phyloP scores from a whole-genome alignment of 2,329 filamentous ascomycete species.

The Colletotrichum sansevieriae region DNA sequence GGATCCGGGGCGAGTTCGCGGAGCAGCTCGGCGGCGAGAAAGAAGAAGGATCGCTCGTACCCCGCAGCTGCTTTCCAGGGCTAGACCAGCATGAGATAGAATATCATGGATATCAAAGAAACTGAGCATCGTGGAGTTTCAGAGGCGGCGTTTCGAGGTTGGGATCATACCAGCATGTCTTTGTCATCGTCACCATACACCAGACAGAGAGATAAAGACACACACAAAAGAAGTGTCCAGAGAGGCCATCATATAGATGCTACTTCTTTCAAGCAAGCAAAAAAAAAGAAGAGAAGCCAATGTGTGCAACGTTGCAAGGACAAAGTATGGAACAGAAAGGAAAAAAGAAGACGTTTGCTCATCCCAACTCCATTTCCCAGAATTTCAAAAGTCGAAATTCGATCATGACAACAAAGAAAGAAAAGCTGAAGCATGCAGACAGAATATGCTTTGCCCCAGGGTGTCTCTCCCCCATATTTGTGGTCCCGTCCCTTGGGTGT shows the following conservation, averaged over 20 bases:
- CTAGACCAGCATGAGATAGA: background rate
- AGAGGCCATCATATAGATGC: conserved; percentile 26
- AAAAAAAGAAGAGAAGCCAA: conserved; percentile 27
- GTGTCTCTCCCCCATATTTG: background rate
- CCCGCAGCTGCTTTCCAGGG: conserved; percentile 69
- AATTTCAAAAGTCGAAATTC: background rate
- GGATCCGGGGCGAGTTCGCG: conserved; percentile 64
- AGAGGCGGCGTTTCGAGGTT: conserved; percentile 1
- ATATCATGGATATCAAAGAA: background rate
- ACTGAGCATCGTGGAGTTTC: background rate
- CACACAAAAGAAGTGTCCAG: conserved; percentile 18
- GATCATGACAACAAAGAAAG: background rate
- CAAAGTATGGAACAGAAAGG: conserved; percentile 11
- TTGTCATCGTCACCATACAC: conserved; percentile 23
- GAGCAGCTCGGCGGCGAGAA: conserved; percentile 66
- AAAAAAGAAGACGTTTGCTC: conserved; percentile 13
- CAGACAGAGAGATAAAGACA: background rate
- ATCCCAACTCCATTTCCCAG: conserved; percentile 23
- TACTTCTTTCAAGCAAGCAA: conserved; percentile 21
- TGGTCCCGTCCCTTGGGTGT: background rate
- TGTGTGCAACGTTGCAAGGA: conserved; percentile 25
- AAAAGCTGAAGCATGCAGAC: conserved; percentile 18
- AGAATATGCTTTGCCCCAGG: conserved; percentile 9
- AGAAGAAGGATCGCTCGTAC: conserved; percentile 72
- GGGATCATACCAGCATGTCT: background rate